Evolutionary conservation across 768 basidiomycete species (phyloP).

Genomic region (Rhizopogon sp.): DNA sequence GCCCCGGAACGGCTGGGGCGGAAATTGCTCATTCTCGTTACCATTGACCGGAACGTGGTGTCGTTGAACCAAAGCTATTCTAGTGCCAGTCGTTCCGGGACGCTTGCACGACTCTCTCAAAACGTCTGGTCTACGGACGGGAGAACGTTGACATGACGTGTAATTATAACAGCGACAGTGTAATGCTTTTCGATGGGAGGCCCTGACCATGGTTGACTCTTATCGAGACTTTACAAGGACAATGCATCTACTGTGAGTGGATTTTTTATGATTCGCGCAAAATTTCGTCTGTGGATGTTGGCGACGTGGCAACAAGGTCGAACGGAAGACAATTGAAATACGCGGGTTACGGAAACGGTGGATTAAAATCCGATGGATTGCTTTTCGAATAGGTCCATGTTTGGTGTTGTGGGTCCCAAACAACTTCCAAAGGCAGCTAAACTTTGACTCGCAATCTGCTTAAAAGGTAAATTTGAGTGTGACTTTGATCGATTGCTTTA

Average conservation of each 20-base stretch:
- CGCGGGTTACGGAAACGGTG: neutral
- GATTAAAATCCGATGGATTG: slow-evolving; percentile 21
- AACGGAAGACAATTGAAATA: neutral
- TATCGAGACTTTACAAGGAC: neutral
- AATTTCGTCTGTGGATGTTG: neutral
- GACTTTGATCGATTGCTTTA: slow-evolving; percentile 21
- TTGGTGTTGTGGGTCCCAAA: slow-evolving; percentile 24
- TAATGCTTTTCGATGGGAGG: neutral
- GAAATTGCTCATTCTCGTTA: too few species aligned
- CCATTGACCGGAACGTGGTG: too few species aligned
- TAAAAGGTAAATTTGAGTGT: slow-evolving; percentile 14
- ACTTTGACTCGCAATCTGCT: slow-evolving; percentile 3
- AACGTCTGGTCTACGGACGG: too few species aligned
- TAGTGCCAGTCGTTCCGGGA: too few species aligned
- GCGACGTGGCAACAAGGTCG: neutral
- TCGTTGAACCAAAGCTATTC: too few species aligned
- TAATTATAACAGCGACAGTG: neutral
- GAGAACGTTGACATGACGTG: too few species aligned
- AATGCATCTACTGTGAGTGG: neutral
- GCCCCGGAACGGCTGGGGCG: neutral
- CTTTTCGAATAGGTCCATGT: slow-evolving; percentile 11
- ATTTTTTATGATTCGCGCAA: neutral
- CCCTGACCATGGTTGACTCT: neutral
- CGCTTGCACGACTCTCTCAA: too few species aligned
- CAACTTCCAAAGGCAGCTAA: slow-evolving; percentile 20